Percentiles rank a stretch among this genome's conserved stretches.
phyloP scores from a whole-genome alignment of 495 filamentous ascomycete genomes.

The Pseudomonodictys pantanalensis region DNA sequence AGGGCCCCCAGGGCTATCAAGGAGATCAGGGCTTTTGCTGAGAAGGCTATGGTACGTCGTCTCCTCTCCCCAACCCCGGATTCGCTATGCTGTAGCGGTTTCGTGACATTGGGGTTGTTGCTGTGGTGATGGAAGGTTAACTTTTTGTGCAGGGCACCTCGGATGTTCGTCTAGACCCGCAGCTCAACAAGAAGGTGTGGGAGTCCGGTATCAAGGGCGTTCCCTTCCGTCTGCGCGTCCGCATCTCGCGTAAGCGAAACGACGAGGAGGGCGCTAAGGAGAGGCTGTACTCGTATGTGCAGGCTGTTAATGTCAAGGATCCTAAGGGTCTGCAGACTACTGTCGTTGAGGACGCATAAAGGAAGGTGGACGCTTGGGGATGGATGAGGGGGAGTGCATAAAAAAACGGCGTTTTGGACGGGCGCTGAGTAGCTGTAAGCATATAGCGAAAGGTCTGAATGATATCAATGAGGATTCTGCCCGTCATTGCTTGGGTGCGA shows the following conservation, averaged over 20 bases:
- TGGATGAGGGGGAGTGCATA: conserved; percentile 1
- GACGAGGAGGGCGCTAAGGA: conserved; percentile 99
- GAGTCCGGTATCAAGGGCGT: conserved; percentile 98
- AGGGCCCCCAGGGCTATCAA: conserved; percentile 96
- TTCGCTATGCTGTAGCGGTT: not conserved
- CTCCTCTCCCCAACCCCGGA: not conserved
- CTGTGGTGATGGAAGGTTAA: not conserved
- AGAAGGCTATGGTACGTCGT: conserved; percentile 85
- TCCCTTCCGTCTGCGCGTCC: conserved; percentile 90
- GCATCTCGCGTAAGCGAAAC: conserved; percentile 99
- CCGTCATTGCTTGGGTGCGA: conserved; percentile 5
- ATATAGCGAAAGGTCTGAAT: conserved; percentile 19
- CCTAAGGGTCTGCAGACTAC: conserved; percentile 92
- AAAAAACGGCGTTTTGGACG: conserved; percentile 19
- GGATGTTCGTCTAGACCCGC: conserved; percentile 96
- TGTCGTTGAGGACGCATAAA: conserved; percentile 55
- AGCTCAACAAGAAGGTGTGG: conserved; percentile 99
- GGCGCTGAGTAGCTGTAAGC: conserved; percentile 16
- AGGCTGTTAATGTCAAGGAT: conserved; percentile 99
- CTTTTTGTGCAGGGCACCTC: conserved; percentile 69
- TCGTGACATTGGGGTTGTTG: not conserved
- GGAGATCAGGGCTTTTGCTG: conserved; percentile 93
- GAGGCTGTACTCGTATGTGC: conserved; percentile 97
- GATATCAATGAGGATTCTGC: conserved; percentile 4
- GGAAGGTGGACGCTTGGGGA: conserved; percentile 1